These are phyloP conservation scores for Mortierella sp. DNA, from an alignment of 371 early-diverging fungal genomes.

Conservation along the genomic window DNA sequence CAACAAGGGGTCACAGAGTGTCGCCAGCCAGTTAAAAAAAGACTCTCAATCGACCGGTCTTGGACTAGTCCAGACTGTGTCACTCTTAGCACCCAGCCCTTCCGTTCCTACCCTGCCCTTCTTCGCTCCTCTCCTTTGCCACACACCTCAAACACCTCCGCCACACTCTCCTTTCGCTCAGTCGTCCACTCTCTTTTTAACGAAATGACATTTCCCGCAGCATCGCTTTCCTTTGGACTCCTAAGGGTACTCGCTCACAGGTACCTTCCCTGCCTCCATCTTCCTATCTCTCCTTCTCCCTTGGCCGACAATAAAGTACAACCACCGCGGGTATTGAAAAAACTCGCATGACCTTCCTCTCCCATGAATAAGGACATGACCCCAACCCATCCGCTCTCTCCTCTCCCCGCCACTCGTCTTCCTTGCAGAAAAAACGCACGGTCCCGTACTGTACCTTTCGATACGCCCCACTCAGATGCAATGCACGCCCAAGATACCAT, in stretches of 20 bases:
- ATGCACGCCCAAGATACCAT: neutral
- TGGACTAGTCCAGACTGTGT: too few species aligned
- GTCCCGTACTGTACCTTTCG: neutral
- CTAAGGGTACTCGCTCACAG: neutral
- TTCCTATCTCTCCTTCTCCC: neutral
- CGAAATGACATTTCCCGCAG: conserved; percentile 7
- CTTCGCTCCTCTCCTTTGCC: too few species aligned
- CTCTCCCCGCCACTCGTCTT: neutral
- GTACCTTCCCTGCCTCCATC: neutral
- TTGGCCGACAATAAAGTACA: neutral
- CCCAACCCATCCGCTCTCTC: neutral
- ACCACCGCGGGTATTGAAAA: neutral
- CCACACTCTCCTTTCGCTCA: neutral
- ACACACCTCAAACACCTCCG: too few species aligned
- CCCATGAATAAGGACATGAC: too few species aligned
- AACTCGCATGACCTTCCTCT: too few species aligned
- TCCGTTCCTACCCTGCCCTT: too few species aligned
- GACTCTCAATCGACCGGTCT: too few species aligned
- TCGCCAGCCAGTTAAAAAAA: too few species aligned
- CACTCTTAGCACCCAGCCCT: neutral
- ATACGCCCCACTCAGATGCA: too few species aligned
- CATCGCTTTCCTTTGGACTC: neutral
- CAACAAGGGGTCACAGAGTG: neutral
- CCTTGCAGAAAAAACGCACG: neutral
- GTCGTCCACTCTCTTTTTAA: neutral